These are phyloP conservation scores for Lepiota venenata DNA, from an alignment of 768 basidiomycete species.

Conservation along the genomic window DNA sequence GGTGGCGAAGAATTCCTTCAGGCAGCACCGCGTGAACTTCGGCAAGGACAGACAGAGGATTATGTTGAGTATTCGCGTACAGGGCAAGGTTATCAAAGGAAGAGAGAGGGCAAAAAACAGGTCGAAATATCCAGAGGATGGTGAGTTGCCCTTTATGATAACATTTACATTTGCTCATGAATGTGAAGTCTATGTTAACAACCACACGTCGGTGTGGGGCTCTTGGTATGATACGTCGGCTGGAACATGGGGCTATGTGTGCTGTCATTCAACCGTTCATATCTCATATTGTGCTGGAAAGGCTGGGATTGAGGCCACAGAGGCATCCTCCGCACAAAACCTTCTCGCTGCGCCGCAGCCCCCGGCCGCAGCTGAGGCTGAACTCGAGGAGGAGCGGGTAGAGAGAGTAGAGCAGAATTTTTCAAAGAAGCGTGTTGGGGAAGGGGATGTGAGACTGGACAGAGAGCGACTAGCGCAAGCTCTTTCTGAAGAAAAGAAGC, in stretches of 20 bases:
- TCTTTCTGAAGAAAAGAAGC: slow-evolving; percentile 75
- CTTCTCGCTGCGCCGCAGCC: slow-evolving; percentile 48
- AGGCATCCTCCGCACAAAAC: slow-evolving; percentile 71
- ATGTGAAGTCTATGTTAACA: slow-evolving; percentile 75
- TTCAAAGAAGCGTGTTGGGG: slow-evolving; percentile 76
- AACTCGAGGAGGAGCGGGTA: slow-evolving; percentile 25
- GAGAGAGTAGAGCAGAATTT: slow-evolving; percentile 63
- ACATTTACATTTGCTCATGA: slow-evolving; percentile 11
- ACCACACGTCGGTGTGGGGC: slow-evolving; percentile 97
- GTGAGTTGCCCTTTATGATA: slow-evolving; percentile 42
- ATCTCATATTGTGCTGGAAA: slow-evolving; percentile 90
- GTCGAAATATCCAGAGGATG: slow-evolving; percentile 97
- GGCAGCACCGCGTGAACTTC: slow-evolving; percentile 83
- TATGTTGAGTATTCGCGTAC: slow-evolving; percentile 96
- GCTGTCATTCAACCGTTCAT: slow-evolving; percentile 86
- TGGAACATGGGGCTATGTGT: slow-evolving; percentile 88
- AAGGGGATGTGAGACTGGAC: slow-evolving; percentile 78
- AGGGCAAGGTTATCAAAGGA: slow-evolving; percentile 89
- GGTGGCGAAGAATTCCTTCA: slow-evolving; percentile 93
- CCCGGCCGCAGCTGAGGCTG: slow-evolving; percentile 20
- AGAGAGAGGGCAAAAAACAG: slow-evolving; percentile 81
- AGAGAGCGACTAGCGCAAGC: slow-evolving; percentile 66
- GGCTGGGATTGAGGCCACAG: slow-evolving; percentile 75
- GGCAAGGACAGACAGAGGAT: slow-evolving; percentile 95
- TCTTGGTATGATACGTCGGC: slow-evolving; percentile 81